Evolutionary conservation across 306 rosid species (phyloP).

Genomic region (Canavalia gladiata): DNA sequence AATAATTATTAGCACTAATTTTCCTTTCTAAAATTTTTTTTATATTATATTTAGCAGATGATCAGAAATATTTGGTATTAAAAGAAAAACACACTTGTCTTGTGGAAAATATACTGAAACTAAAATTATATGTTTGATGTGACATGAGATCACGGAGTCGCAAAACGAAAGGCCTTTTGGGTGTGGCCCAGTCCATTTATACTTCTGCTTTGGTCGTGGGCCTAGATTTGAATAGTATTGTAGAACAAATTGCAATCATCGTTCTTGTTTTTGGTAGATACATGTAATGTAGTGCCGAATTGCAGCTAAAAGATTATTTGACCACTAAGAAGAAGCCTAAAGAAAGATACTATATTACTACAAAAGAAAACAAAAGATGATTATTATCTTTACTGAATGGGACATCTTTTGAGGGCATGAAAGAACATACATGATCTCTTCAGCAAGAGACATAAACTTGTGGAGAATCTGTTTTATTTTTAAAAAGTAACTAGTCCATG

Average conservation of each 20-base stretch:
- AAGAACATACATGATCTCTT: conserved; percentile 45
- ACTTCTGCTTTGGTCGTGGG: not conserved
- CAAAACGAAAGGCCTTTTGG: not conserved
- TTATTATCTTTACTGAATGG: conserved; percentile 41
- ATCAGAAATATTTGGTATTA: not conserved
- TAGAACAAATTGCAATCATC: not conserved
- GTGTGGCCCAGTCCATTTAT: conserved; percentile 20
- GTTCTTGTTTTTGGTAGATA: not conserved
- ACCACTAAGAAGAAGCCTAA: not conserved
- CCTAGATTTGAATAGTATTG: not conserved
- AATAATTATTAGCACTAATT: too few species aligned
- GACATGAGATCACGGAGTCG: not conserved
- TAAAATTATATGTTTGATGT: not conserved
- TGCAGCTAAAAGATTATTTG: not conserved
- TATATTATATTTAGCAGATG: too few species aligned
- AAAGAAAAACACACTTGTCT: too few species aligned
- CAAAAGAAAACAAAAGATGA: conserved; percentile 24
- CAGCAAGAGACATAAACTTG: conserved; percentile 46
- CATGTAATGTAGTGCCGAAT: conserved; percentile 1
- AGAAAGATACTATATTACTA: not conserved
- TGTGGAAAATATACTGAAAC: not conserved
- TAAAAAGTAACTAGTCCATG: conserved; percentile 34
- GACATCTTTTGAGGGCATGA: conserved; percentile 41
- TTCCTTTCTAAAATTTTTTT: too few species aligned
- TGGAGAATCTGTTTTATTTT: conserved; percentile 65